Base-by-base conservation (phyloP, 2,329 filamentous ascomycete genomes). In the Exophiala sp. region DNA sequence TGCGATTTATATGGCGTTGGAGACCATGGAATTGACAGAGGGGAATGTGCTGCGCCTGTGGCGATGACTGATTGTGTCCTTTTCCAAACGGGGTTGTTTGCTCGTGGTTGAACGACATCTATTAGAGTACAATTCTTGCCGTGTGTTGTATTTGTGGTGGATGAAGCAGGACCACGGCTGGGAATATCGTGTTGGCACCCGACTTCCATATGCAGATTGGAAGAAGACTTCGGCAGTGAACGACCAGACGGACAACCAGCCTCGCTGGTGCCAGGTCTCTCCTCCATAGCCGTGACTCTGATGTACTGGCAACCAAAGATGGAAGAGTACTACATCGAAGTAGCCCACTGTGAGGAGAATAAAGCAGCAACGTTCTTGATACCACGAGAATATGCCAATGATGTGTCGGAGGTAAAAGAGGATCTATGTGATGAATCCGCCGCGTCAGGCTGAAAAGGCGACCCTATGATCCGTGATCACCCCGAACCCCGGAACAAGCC, bases 1-100 rank as follows among this genome's bases (percentile, higher is more conserved):
- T 40, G 44, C 18, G 29, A 11, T 35, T 40, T 43, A 18, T 38
- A 45, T 8, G 22, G 27, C 14, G 51, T 40, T 2, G 39, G n/a
- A n/a, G 43, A 32, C 8, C 21, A 11, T 22, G 41, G 18, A 4
- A 45, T 29, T 13, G 32, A 34, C 9, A 3, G 5, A 37, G n/a
- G 34, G 14, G 14, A 34, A 13, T 37, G 34, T 2, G 6, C 14
- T 18, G 34, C 5, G 18, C 18, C 34, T 18, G 19, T 3, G 14
- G 7, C 34, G 8, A 37, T 18, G 34, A n/a, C 14, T 23, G 18
- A 6, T 19, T 30, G 43, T 29, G 16, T 29, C 38, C 32, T 23
- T 14, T 9, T 10, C 19, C 19, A 41, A 10, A 5, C 19, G 3
- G 21, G 8, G 19, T 5, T 24, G n/a, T 24, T 22, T 22, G 19